Evolutionary conservation across 1,284 basidiomycete genomes (phyloP).

Genomic region (Porogramme epimiltina): DNA sequence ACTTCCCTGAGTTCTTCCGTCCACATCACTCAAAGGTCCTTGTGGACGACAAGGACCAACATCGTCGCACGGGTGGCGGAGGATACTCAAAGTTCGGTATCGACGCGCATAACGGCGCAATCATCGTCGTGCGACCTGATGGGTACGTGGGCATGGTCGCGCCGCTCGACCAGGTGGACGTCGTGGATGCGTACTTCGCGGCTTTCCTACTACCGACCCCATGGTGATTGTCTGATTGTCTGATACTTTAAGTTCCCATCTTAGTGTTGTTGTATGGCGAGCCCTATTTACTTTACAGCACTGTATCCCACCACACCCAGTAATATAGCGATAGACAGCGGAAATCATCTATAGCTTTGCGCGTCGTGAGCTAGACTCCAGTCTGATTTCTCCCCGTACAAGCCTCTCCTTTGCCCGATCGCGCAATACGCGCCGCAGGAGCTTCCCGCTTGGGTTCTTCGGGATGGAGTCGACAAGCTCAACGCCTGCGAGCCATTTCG

Average conservation of each 20-base stretch:
- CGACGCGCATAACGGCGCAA: constrained; percentile 47
- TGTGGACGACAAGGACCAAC: constrained; percentile 37
- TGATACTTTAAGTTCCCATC: too few relatives aligned
- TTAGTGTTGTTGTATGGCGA: too few relatives aligned
- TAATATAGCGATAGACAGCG: too few relatives aligned
- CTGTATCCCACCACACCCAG: too few relatives aligned
- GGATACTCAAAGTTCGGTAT: constrained; percentile 57
- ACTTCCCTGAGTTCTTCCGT: constrained; percentile 4
- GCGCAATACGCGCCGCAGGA: constrained; percentile 23
- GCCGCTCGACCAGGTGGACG: constrained; percentile 45
- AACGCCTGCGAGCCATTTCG: constrained; percentile 28
- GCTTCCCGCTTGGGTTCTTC: constrained; percentile 30
- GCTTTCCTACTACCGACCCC: too few relatives aligned
- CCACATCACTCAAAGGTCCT: constrained; percentile 17
- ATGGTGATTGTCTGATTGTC: too few relatives aligned
- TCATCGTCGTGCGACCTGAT: constrained; percentile 75
- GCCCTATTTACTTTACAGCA: too few relatives aligned
- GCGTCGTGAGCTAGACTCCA: not conserved
- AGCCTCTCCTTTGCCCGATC: constrained; percentile 22
- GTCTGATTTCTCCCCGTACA: not conserved
- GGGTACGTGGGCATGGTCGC: constrained; percentile 65
- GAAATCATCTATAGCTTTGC: not conserved
- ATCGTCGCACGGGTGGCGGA: constrained; percentile 36
- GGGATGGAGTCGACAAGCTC: constrained; percentile 28
- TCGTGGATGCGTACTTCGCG: constrained; percentile 53